Conservation (phyloP, 1,284 basidiomycete genomes). For the Stereum hirsutum region DNA sequence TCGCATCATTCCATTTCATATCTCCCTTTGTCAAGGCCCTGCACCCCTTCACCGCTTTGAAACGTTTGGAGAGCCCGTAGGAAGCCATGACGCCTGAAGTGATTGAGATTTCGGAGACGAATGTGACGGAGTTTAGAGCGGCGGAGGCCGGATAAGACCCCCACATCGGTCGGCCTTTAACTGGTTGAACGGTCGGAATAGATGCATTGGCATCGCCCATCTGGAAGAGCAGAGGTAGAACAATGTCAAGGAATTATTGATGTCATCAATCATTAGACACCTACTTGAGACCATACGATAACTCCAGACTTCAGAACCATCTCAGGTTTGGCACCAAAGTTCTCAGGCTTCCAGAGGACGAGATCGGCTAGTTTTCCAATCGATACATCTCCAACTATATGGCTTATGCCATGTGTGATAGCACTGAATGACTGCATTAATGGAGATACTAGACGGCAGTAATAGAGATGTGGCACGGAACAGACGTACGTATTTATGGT, state of each 20-base stretch:
- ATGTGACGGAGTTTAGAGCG: constrained; percentile 73
- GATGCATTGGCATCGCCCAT: constrained; percentile 93
- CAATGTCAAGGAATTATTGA: neutral
- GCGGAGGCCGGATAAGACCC: constrained; percentile 69
- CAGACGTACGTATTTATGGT: constrained; percentile 92
- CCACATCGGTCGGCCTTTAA: constrained; percentile 87
- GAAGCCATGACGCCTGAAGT: constrained; percentile 49
- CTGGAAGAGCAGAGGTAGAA: constrained; percentile 25
- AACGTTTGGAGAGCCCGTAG: constrained; percentile 71
- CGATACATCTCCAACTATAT: constrained; percentile 81
- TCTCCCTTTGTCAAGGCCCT: constrained; percentile 74
- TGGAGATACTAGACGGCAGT: constrained; percentile 2
- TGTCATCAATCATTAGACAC: constrained; percentile 9
- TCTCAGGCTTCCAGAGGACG: constrained; percentile 89
- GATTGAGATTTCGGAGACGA: constrained; percentile 78
- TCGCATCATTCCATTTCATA: constrained; percentile 88
- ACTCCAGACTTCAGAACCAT: constrained; percentile 93
- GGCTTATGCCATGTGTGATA: constrained; percentile 88
- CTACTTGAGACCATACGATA: constrained; percentile 82
- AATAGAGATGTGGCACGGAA: no score
- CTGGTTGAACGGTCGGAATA: constrained; percentile 90
- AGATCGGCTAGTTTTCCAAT: constrained; percentile 87
- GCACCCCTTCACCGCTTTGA: constrained; percentile 74
- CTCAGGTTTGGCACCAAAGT: constrained; percentile 89
- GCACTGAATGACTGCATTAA: constrained; percentile 43